A percentile compares a stretch with the other conserved stretches of the same genome.
Conservation (phyloP, 139 green algal species). For the Deuterostichococcus epilithicus region DNA sequence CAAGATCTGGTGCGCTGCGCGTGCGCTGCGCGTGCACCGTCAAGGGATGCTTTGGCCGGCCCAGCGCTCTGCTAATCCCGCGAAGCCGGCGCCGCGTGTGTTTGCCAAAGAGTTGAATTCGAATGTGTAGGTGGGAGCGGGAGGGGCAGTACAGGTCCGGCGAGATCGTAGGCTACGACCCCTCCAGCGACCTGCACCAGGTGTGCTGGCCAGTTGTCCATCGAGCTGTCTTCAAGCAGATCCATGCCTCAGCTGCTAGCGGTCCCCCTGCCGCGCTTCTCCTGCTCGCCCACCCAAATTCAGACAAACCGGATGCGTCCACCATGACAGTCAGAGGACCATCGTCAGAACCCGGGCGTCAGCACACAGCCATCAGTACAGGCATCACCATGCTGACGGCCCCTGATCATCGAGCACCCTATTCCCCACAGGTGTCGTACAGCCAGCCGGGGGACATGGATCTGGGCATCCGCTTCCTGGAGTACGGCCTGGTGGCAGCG, state of each 20-base stretch:
- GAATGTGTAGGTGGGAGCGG: neutral
- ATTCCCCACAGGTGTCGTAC: neutral
- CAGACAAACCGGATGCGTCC: too few species aligned
- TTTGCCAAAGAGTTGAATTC: neutral
- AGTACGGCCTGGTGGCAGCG: neutral
- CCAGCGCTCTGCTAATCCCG: neutral
- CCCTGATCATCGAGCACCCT: neutral
- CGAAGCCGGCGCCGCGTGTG: neutral
- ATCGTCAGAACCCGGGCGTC: too few species aligned
- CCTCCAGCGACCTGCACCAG: neutral
- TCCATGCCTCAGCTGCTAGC: too few species aligned
- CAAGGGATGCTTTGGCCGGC: neutral
- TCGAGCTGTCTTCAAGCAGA: too few species aligned
- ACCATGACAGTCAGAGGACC: too few species aligned
- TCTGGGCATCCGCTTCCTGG: neutral
- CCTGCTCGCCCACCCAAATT: neutral
- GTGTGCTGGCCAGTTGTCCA: neutral
- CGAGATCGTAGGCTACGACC: neutral
- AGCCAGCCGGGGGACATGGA: neutral
- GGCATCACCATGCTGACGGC: neutral
- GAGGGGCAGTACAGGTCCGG: neutral
- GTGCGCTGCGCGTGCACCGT: too few species aligned
- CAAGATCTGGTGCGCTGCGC: neutral
- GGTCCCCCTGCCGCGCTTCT: neutral
- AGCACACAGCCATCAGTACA: neutral